Evolutionary conservation across 345 rosid genomes (phyloP).

Genomic region (Physaria fendleri): DNA sequence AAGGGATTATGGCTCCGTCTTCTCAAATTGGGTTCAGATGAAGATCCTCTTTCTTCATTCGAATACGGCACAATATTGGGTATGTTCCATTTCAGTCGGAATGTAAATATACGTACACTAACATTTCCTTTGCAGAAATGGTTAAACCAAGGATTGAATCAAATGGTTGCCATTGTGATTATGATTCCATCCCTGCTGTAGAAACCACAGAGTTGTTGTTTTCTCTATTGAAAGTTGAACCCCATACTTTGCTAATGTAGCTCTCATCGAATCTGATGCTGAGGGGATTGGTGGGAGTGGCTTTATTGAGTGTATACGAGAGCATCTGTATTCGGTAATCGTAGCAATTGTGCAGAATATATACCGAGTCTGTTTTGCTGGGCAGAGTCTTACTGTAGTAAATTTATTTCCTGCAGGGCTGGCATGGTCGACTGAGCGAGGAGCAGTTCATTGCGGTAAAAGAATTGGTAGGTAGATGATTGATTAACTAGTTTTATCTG

Average conservation of each 20-base stretch:
- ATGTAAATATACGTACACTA: constrained; percentile 6
- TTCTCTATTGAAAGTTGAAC: constrained; percentile 18
- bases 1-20: constrained; percentile 98
- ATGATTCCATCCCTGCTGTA: constrained; percentile 1
- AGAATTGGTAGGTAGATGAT: constrained; percentile 68
- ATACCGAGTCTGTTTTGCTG: constrained; percentile 9
- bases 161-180: neutral
- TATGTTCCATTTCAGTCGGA: constrained; percentile 33
- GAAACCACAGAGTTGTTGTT: constrained; percentile 12
- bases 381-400: constrained; percentile 32
- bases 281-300: constrained; percentile 99
- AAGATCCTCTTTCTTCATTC: constrained; percentile 98
- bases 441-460: constrained; percentile 98
- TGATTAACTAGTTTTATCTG: neutral
- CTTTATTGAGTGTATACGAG: constrained; percentile 94
- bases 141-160: neutral
- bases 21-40: constrained; percentile 77
- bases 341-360: constrained; percentile 11
- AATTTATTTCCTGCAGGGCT: constrained; percentile 55
- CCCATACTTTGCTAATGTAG: constrained; percentile 43
- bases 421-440: constrained; percentile 79
- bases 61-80: constrained; percentile 97
- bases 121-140: neutral
- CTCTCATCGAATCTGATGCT: constrained; percentile 97
- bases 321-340: constrained; percentile 85